phyloP scores from a whole-genome alignment of 192 early-diverging fungal species.

The Anaeromyces robustus region DNA sequence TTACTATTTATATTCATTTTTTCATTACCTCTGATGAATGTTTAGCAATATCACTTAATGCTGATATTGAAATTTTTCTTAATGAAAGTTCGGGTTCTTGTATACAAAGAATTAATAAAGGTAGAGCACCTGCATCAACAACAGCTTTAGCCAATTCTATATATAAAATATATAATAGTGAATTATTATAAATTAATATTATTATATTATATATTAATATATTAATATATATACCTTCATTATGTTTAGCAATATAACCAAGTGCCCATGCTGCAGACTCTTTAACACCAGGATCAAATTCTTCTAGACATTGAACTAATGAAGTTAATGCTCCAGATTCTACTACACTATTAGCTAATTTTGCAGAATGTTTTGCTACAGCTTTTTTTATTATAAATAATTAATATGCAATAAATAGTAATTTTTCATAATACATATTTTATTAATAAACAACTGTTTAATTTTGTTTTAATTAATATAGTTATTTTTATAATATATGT shows the following conservation, averaged over 20 bases:
- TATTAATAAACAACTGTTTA: too few relatives aligned
- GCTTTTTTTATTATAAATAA: slow-evolving; percentile 7
- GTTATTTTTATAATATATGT: not conserved
- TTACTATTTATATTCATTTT: too few relatives aligned
- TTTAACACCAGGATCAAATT: slow-evolving; percentile 46
- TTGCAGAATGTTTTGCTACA: slow-evolving; percentile 38
- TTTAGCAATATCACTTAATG: slow-evolving; percentile 33
- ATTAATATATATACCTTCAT: too few relatives aligned
- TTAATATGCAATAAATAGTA: not conserved
- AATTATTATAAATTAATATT: too few relatives aligned
- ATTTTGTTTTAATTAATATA: too few relatives aligned
- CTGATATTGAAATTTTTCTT: slow-evolving; percentile 32
- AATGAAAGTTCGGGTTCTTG: slow-evolving; percentile 37
- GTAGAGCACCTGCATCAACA: slow-evolving; percentile 34
- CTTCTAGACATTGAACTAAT: slow-evolving; percentile 34
- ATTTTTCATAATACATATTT: not conserved
- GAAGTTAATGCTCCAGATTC: slow-evolving; percentile 31
- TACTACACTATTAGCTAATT: slow-evolving; percentile 31
- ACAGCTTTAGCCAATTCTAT: slow-evolving; percentile 36
- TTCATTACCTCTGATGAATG: slow-evolving; percentile 33
- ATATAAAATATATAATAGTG: too few relatives aligned
- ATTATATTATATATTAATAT: not conserved
- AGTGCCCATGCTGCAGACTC: slow-evolving; percentile 41
- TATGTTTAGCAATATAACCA: slow-evolving; percentile 42
- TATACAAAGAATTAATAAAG: slow-evolving; percentile 32